These are phyloP conservation scores for Botrytis elliptica DNA, from an alignment of 2,329 filamentous ascomycete genomes.

Conservation along the genomic window DNA sequence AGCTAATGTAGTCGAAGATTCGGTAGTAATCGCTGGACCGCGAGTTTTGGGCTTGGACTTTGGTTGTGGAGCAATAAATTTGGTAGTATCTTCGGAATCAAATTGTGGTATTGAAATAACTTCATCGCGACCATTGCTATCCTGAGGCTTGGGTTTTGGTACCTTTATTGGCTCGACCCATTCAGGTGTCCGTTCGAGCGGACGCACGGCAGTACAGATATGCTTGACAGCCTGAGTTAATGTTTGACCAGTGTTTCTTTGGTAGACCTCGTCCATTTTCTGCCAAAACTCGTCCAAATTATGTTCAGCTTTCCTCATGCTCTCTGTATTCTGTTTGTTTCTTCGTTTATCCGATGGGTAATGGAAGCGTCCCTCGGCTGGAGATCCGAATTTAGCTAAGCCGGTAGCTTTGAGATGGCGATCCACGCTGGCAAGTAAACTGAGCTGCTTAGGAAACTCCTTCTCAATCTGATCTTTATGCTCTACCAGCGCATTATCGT, in stretches of 20 bases:
- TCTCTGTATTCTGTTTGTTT: constrained; percentile 46
- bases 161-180: not conserved
- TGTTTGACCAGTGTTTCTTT: constrained; percentile 30
- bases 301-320: constrained; percentile 45
- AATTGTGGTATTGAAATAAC: not conserved
- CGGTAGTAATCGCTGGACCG: constrained; percentile 22
- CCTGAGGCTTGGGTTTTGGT: not conserved
- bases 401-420: not conserved
- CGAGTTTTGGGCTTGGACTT: constrained; percentile 34
- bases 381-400: constrained; percentile 21
- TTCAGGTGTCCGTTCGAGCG: not conserved
- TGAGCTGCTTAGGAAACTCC: not conserved
- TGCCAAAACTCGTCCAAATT: constrained; percentile 49
- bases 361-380: constrained; percentile 28
- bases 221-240: not conserved
- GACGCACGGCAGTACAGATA: not conserved
- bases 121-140: not conserved
- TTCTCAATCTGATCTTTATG: not conserved
- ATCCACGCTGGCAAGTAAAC: not conserved
- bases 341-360: constrained; percentile 50
- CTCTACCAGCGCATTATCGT: constrained; percentile 19
- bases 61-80: not conserved
- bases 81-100: not conserved
- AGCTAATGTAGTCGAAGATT: not conserved
- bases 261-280: constrained; percentile 35